phyloP scores from a whole-genome alignment of 192 early-diverging fungal genomes.

The Linnemannia elongata region DNA sequence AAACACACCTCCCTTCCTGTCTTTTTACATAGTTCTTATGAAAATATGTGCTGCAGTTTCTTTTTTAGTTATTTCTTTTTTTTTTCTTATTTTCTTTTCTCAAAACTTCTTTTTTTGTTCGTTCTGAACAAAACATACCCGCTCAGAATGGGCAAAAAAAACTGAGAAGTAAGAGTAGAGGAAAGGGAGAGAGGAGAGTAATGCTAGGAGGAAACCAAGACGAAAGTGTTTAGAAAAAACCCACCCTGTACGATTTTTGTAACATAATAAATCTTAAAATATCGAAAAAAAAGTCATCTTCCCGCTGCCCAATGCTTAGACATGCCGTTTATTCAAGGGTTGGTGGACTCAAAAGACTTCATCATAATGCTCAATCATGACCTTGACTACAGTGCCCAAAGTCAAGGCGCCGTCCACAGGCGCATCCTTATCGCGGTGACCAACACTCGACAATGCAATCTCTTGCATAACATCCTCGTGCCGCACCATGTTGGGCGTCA shows the following conservation, averaged over 20 bases:
- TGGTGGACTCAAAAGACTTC: slow-evolving; percentile 19
- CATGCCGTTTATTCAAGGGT: neutral
- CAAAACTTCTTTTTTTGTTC: neutral
- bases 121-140: neutral
- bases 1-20: slow-evolving; percentile 48
- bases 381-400: slow-evolving; percentile 39
- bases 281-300: neutral
- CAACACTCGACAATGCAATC: slow-evolving; percentile 38
- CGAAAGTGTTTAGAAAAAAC: slow-evolving; percentile 45
- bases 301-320: no score
- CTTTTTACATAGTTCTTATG: slow-evolving; percentile 42
- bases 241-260: slow-evolving; percentile 43
- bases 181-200: neutral
- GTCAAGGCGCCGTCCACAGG: slow-evolving; percentile 24
- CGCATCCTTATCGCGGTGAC: slow-evolving; percentile 8
- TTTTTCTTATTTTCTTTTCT: neutral
- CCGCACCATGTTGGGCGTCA: slow-evolving; percentile 88
- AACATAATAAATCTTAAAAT: slow-evolving; percentile 25
- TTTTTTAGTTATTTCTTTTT: neutral
- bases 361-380: slow-evolving; percentile 53
- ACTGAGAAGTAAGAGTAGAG: slow-evolving; percentile 7
- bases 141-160: neutral
- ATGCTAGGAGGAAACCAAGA: slow-evolving; percentile 23
- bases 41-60: slow-evolving; percentile 57
- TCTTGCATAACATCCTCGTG: slow-evolving; percentile 53